These are phyloP conservation scores for Gaeumannomyces tritici DNA, from an alignment of 2,329 filamentous ascomycete genomes.

Conservation along the genomic window DNA sequence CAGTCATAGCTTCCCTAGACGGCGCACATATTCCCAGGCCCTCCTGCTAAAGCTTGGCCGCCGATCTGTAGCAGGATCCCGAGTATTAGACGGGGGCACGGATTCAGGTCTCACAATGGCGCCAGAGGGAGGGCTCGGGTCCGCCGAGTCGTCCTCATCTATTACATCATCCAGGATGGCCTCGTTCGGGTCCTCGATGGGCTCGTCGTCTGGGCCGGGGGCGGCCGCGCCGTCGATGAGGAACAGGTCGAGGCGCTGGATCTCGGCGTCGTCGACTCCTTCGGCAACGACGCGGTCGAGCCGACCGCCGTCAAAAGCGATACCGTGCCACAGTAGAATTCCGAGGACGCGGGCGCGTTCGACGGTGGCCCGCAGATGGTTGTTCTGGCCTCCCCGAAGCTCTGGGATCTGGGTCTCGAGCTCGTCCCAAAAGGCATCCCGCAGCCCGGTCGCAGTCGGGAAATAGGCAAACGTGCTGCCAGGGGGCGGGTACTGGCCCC, in stretches of 20 bases:
- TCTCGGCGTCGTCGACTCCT: conserved; percentile 38
- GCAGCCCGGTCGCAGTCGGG: conserved; percentile 28
- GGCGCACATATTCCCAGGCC: not conserved
- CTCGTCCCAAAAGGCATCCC: conserved; percentile 39
- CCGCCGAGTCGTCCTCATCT: conserved; percentile 2
- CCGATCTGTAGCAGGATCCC: not conserved
- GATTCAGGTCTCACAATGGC: not conserved
- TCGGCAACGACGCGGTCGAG: conserved; percentile 48
- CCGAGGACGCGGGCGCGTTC: conserved; percentile 38
- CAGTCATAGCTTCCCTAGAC: conserved; percentile 1
- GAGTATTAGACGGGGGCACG: not conserved
- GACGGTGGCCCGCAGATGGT: conserved; percentile 21
- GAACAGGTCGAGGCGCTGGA: conserved; percentile 36
- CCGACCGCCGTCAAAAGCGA: conserved; percentile 51
- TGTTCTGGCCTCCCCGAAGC: conserved; percentile 15
- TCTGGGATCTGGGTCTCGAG: conserved; percentile 24
- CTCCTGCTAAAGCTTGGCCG: not conserved
- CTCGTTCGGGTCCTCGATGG: not conserved
- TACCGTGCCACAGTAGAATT: conserved; percentile 53
- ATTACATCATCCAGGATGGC: conserved; percentile 2
- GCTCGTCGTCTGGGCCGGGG: not conserved
- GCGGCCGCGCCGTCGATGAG: conserved; percentile 1
- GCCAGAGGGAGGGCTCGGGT: not conserved
- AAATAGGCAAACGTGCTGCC: conserved; percentile 32
- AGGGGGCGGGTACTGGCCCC: conserved; percentile 7